Base-by-base conservation (phyloP, 202 grass and related monocot species). In the Saccharum hybrid region DNA sequence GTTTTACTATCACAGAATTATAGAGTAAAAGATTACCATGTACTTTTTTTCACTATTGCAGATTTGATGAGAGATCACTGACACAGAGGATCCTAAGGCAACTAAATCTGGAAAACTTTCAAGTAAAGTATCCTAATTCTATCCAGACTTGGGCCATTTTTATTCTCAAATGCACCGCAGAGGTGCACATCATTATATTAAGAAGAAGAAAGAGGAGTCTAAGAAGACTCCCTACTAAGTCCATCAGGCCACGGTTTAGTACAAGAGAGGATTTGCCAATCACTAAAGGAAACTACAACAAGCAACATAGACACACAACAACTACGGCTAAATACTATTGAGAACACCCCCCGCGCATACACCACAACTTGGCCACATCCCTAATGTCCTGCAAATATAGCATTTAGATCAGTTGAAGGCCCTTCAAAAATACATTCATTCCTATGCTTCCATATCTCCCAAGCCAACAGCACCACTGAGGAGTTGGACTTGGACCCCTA, bases 61-160 rank as follows among this genome's bases (percentile, higher is more conserved):
- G 92, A 67, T 87, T 89, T 87, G 78, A 84, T 77, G 92, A 94
- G 77, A 94, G 88, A 76, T 87, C 74, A 10, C 64, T 94, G 67
- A 89, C 89, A 80, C 86, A 85, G 68, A 91, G 60, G 71, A 94
- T 91, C 48, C 80, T 94, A 80, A 88, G 82, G 69, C 83, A 91
- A 84, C 39, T 85, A 76, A 85, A 87, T 37, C 92, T 94, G 4
- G 68, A 89, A 63, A 94, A 94, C 38, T 89, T 89, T 39, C 89
- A 94, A 81, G 92, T 94, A 91, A 43, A 52, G 39, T 82, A 68
- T 70, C 83, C 37, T 79, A 67, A 63, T 69, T 68, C 52, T 76
- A 68, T 82, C 49, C n/a, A 76, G 7, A 19, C 26, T 61, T 68
- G 26, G 10, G 30, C 21, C 57, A 46, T 71, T 60, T 22, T 11